Percentiles rank a stretch among this genome's conserved stretches.
Evolutionary conservation across 2,329 filamentous ascomycete genomes (phyloP).

Genomic region (Purpureocillium lavendulum): DNA sequence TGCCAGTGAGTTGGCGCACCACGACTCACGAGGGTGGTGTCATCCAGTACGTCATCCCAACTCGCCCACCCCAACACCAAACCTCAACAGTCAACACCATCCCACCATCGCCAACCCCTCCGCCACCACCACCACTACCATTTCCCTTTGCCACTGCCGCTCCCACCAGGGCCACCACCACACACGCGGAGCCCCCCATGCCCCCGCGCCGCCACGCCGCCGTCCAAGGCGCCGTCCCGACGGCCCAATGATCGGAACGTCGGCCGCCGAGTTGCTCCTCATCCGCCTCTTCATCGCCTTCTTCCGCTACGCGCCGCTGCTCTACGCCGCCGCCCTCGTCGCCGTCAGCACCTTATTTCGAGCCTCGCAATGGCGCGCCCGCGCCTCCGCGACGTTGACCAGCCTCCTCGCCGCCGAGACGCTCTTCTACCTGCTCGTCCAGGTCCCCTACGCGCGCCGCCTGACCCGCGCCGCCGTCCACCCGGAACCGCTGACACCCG

Average conservation of each 20-base stretch:
- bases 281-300: slow-evolving; percentile 35
- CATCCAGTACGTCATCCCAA: too few species aligned
- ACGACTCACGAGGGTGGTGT: too few species aligned
- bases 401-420: slow-evolving; percentile 28
- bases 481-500: slow-evolving; percentile 30
- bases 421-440: slow-evolving; percentile 33
- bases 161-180: too few species aligned
- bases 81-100: too few species aligned
- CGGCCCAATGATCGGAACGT: slow-evolving; percentile 26
- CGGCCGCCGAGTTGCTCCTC: slow-evolving; percentile 29
- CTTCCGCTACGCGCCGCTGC: slow-evolving; percentile 33
- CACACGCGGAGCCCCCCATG: too few species aligned
- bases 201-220: too few species aligned
- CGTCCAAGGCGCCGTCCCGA: too few species aligned
- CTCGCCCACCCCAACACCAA: too few species aligned
- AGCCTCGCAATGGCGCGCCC: neutral
- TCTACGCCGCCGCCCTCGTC: slow-evolving; percentile 25
- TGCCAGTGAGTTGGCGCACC: too few species aligned
- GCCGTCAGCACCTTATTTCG: slow-evolving; percentile 9
- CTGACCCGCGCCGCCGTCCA: slow-evolving; percentile 30
- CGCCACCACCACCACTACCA: too few species aligned
- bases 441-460: slow-evolving; percentile 30
- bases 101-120: too few species aligned
- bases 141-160: too few species aligned
- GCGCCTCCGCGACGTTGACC: slow-evolving; percentile 11